Conservation (phyloP, 148 eudicot species). For the Vaccinium darrowii region DNA sequence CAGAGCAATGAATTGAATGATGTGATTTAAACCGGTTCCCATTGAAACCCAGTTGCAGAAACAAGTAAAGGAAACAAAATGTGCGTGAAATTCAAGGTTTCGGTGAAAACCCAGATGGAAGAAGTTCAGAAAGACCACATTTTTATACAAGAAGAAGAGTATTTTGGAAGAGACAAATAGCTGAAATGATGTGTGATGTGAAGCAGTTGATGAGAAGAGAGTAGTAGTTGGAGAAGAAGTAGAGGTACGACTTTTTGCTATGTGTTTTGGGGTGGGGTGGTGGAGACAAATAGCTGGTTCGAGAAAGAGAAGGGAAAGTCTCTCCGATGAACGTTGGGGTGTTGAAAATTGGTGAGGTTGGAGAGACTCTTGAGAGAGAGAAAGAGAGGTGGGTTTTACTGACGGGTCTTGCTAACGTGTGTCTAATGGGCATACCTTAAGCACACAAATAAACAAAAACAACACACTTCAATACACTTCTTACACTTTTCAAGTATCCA, state of each 20-base stretch:
- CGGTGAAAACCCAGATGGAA: not conserved
- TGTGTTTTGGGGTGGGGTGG: not conserved
- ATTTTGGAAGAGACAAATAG: not conserved
- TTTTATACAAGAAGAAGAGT: not conserved
- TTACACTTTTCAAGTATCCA: too few species aligned
- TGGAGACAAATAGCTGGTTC: not conserved
- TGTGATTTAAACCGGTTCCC: not conserved
- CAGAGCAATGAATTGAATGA: not conserved
- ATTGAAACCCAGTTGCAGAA: not conserved
- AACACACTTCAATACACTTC: too few species aligned
- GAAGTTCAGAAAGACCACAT: not conserved
- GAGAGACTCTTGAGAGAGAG: too few species aligned
- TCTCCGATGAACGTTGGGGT: too few species aligned
- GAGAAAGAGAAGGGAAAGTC: too few species aligned
- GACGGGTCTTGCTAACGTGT: too few species aligned
- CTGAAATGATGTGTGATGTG: not conserved
- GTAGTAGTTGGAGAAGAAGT: not conserved
- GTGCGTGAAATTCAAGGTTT: not conserved
- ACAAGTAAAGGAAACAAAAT: not conserved
- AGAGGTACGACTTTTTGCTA: too few species aligned
- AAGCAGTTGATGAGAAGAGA: too few species aligned
- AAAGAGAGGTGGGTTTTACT: too few species aligned
- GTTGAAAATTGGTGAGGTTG: too few species aligned
- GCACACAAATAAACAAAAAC: too few species aligned
- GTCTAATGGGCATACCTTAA: too few species aligned